A percentile compares a stretch with the other conserved stretches of the same genome.
phyloP scores from a whole-genome alignment of 164 flowering plant genomes.

The Hamamelis virginiana region DNA sequence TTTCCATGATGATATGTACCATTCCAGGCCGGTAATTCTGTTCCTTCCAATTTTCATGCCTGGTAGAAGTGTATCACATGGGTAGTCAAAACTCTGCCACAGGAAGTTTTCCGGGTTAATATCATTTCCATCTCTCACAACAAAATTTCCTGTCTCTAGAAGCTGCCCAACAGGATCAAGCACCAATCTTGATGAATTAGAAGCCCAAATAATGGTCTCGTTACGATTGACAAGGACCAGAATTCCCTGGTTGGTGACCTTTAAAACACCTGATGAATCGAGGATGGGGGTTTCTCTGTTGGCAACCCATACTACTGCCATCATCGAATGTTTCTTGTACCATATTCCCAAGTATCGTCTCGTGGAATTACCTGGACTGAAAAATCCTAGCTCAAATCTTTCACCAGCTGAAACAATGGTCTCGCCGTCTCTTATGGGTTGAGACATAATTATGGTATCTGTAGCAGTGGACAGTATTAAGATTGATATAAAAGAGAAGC shows the following conservation, averaged over 20 bases:
- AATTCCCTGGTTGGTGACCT: neutral
- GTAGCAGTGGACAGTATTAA: neutral
- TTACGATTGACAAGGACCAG: conserved; percentile 9
- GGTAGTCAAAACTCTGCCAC: conserved; percentile 57
- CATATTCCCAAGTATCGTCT: conserved; percentile 20
- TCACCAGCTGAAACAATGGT: conserved; percentile 17
- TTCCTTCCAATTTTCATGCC: conserved; percentile 2
- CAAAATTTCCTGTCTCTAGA: conserved; percentile 34
- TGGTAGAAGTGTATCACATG: conserved; percentile 30
- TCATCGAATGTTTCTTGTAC: conserved; percentile 11
- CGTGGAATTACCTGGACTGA: conserved; percentile 15
- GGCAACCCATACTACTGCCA: conserved; percentile 23
- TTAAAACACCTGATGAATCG: conserved; percentile 13
- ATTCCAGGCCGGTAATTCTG: neutral
- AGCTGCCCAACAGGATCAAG: conserved; percentile 15
- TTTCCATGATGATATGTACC: neutral
- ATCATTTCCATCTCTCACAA: conserved; percentile 14
- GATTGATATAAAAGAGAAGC: neutral
- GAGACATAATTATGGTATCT: neutral
- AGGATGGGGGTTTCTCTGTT: conserved; percentile 18
- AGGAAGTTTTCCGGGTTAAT: conserved; percentile 5
- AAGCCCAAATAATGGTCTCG: conserved; percentile 20
- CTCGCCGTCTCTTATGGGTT: conserved; percentile 13
- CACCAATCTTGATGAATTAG: conserved; percentile 7
- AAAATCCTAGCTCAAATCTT: conserved; percentile 22